These are phyloP conservation scores for Drosera spatulata DNA, from an alignment of 179 eudicot species.

Conservation along the genomic window DNA sequence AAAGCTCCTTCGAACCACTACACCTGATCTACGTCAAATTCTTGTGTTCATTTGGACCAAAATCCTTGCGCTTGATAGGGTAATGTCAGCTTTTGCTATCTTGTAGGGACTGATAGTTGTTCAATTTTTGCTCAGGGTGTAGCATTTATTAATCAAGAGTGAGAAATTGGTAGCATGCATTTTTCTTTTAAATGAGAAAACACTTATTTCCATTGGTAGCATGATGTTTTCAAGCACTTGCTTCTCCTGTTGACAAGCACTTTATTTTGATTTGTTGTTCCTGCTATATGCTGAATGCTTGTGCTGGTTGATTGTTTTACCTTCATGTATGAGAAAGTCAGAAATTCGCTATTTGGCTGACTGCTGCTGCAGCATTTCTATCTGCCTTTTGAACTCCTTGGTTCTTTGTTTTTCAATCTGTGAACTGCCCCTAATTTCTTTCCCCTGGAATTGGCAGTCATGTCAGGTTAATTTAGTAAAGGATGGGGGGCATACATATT, in stretches of 20 bases:
- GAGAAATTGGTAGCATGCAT: too few relatives aligned
- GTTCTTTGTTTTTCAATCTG: background rate
- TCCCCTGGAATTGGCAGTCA: conserved; percentile 45
- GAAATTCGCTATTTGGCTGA: background rate
- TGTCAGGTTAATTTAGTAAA: conserved; percentile 98
- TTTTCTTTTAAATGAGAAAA: too few relatives aligned
- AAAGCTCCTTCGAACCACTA: conserved; percentile 84
- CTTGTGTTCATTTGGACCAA: conserved; percentile 99
- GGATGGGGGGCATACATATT: conserved; percentile 92
- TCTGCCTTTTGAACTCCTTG: background rate
- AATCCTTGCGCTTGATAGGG: conserved; percentile 98
- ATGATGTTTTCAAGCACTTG: too few relatives aligned
- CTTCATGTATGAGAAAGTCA: background rate
- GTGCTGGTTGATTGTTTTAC: background rate
- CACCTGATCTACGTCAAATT: conserved; percentile 84
- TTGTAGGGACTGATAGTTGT: too few relatives aligned
- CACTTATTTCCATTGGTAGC: too few relatives aligned
- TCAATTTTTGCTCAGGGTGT: too few relatives aligned
- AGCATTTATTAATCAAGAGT: too few relatives aligned
- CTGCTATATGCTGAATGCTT: too few relatives aligned
- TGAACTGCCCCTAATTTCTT: conserved; percentile 4
- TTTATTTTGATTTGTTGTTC: too few relatives aligned
- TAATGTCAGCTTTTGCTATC: conserved; percentile 8
- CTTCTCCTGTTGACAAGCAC: too few relatives aligned
- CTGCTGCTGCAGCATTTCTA: background rate